Evolutionary conservation across 2,329 filamentous ascomycete genomes (phyloP).

Genomic region (Stagonosporopsis rhizophila): DNA sequence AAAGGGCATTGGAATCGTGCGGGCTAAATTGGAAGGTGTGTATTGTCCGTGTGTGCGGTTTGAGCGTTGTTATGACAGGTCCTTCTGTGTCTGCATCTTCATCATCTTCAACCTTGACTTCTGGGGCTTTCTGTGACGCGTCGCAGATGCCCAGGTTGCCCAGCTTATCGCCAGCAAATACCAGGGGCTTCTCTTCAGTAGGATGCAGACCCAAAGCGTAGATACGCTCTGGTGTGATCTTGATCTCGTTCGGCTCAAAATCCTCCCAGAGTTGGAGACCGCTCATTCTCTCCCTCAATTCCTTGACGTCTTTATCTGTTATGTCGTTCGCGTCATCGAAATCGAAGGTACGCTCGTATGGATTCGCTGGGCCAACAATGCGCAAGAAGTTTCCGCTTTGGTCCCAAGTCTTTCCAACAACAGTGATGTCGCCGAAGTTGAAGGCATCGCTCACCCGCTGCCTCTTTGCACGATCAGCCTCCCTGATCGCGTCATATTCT

Average conservation of each 20-base stretch:
- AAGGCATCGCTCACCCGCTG: slow-evolving; percentile 72
- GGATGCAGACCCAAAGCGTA: slow-evolving; percentile 92
- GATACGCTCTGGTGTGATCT: slow-evolving; percentile 33
- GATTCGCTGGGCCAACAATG: slow-evolving; percentile 75
- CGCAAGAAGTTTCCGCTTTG: slow-evolving; percentile 70
- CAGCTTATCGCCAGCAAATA: slow-evolving; percentile 94
- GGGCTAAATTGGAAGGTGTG: slow-evolving; percentile 81
- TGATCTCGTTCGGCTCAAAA: slow-evolving; percentile 73
- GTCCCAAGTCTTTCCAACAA: slow-evolving; percentile 80
- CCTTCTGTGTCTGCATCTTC: slow-evolving; percentile 70
- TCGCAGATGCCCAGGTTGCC: slow-evolving; percentile 92
- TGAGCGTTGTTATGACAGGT: slow-evolving; percentile 86
- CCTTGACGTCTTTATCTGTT: slow-evolving; percentile 75
- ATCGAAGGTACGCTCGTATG: slow-evolving; percentile 83
- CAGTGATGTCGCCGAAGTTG: slow-evolving; percentile 76
- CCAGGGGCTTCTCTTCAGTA: slow-evolving; percentile 79
- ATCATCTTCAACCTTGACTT: slow-evolving; percentile 64
- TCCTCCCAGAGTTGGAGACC: slow-evolving; percentile 80
- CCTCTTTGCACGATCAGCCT: slow-evolving; percentile 67
- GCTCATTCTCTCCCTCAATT: slow-evolving; percentile 77
- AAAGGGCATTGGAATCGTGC: slow-evolving; percentile 75
- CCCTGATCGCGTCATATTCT: slow-evolving; percentile 63
- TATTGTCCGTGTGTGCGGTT: slow-evolving; percentile 88
- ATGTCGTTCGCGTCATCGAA: slow-evolving; percentile 84
- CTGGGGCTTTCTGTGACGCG: slow-evolving; percentile 71